Percentiles rank a stretch among this genome's conserved stretches.
Evolutionary conservation across 768 basidiomycete genomes (phyloP).

Genomic region (Rhizopogon rudus): DNA sequence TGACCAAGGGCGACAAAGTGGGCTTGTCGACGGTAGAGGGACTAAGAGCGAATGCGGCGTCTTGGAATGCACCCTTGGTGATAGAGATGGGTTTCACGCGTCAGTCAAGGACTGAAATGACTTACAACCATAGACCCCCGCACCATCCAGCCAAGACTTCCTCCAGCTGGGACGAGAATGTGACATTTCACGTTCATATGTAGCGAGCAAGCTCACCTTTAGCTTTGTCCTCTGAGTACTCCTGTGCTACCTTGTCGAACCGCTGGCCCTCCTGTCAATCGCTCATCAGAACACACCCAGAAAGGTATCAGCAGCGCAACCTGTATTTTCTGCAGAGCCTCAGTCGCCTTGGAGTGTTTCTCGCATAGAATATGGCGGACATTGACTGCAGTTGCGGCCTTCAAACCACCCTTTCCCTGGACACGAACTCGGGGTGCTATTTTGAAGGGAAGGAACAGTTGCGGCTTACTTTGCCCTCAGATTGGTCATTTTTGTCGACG

Average conservation of each 20-base stretch:
- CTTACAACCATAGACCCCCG: slow-evolving; percentile 81
- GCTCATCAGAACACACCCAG: not conserved
- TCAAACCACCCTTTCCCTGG: slow-evolving; percentile 57
- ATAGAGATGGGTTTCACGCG: slow-evolving; percentile 1
- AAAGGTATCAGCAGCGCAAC: slow-evolving; percentile 26
- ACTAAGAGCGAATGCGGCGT: slow-evolving; percentile 77
- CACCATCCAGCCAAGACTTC: slow-evolving; percentile 83
- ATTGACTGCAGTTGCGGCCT: slow-evolving; percentile 77
- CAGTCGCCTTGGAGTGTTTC: slow-evolving; percentile 75
- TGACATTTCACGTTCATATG: not conserved
- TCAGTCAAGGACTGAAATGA: slow-evolving; percentile 2
- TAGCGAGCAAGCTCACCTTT: slow-evolving; percentile 46
- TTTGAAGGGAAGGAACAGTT: not conserved
- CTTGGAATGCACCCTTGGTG: slow-evolving; percentile 66
- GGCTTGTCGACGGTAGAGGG: slow-evolving; percentile 84
- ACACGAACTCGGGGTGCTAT: not conserved
- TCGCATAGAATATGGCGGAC: slow-evolving; percentile 88
- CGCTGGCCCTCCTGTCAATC: slow-evolving; percentile 61
- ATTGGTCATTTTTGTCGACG: slow-evolving; percentile 12
- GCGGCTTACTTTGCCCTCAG: slow-evolving; percentile 12
- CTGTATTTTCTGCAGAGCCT: slow-evolving; percentile 77
- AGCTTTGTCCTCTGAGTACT: slow-evolving; percentile 89
- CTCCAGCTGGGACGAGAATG: slow-evolving; percentile 51
- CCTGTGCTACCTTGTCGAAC: slow-evolving; percentile 87
- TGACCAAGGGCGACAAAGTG: slow-evolving; percentile 63